These are phyloP conservation scores for Pythium vanterpoolii DNA, from an alignment of 352 stramenopile species.

Conservation along the genomic window DNA sequence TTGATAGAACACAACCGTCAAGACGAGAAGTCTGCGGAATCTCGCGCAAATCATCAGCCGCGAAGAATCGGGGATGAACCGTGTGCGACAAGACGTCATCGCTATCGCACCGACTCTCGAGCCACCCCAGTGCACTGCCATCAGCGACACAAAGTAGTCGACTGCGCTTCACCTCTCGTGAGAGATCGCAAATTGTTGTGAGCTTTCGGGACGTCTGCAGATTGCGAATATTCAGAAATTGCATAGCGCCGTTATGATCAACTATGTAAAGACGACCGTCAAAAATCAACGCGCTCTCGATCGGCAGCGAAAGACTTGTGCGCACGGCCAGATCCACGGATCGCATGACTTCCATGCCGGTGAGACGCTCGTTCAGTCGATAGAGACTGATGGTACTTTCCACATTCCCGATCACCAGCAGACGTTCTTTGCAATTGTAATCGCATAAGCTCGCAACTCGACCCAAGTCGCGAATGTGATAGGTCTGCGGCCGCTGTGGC, in stretches of 20 bases:
- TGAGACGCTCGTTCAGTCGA: constrained; percentile 2
- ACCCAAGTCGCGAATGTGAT: not conserved
- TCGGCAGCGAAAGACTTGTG: constrained; percentile 1
- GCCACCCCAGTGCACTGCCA: not conserved
- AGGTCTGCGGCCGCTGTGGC: not conserved
- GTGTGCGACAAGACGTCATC: not conserved
- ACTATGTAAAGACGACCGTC: constrained; percentile 2
- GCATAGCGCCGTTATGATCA: not conserved
- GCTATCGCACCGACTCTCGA: not conserved
- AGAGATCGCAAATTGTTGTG: not conserved
- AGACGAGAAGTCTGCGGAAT: not conserved
- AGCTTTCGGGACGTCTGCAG: constrained; percentile 9
- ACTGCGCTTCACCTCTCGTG: not conserved
- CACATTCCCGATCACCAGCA: not conserved
- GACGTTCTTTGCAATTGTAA: constrained; percentile 8
- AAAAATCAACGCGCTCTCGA: not conserved
- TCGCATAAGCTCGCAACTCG: not conserved
- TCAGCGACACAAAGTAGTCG: not conserved
- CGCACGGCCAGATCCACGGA: not conserved
- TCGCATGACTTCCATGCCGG: constrained; percentile 4
- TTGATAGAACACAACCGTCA: constrained; percentile 24
- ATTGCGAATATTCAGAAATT: constrained; percentile 7
- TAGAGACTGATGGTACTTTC: not conserved
- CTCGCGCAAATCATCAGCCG: constrained; percentile 2
- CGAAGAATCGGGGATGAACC: not conserved